Evolutionary conservation across 148 eudicot species (phyloP).

Genomic region (Arctostaphylos glauca): DNA sequence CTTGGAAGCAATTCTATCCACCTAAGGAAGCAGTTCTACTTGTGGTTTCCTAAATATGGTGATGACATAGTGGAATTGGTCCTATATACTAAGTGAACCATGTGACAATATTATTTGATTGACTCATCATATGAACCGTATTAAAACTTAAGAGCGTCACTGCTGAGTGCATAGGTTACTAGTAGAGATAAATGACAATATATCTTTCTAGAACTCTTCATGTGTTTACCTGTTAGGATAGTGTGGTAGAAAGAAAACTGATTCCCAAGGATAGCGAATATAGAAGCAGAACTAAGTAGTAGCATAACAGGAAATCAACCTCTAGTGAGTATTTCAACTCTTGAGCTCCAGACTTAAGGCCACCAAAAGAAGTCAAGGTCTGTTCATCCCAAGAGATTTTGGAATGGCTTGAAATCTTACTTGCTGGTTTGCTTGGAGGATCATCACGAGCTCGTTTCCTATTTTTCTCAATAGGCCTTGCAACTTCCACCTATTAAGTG

Average conservation of each 20-base stretch:
- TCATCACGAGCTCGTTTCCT: constrained; percentile 58
- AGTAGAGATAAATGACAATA: neutral
- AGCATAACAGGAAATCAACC: constrained; percentile 18
- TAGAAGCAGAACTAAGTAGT: neutral
- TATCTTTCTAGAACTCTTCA: neutral
- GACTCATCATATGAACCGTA: neutral
- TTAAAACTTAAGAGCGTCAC: neutral
- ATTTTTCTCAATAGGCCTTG: constrained; percentile 64
- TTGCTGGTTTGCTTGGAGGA: constrained; percentile 30
- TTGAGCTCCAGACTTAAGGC: constrained; percentile 18
- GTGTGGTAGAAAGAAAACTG: neutral
- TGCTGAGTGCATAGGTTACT: neutral
- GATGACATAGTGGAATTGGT: neutral
- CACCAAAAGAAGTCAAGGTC: constrained; percentile 23
- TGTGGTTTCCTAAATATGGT: neutral
- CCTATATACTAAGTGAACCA: neutral
- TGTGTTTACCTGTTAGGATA: neutral
- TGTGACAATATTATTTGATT: no score
- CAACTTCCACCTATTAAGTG: constrained; percentile 57
- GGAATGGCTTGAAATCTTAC: constrained; percentile 29
- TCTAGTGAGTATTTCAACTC: constrained; percentile 18
- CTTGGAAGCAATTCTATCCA: constrained; percentile 1
- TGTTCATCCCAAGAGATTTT: constrained; percentile 28
- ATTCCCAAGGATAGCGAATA: neutral
- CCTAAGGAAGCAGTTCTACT: neutral